Percentiles rank a stretch among this genome's conserved stretches.
Evolutionary conservation across 2,329 filamentous ascomycete genomes (phyloP).

Genomic region (Claviceps fusiformis): DNA sequence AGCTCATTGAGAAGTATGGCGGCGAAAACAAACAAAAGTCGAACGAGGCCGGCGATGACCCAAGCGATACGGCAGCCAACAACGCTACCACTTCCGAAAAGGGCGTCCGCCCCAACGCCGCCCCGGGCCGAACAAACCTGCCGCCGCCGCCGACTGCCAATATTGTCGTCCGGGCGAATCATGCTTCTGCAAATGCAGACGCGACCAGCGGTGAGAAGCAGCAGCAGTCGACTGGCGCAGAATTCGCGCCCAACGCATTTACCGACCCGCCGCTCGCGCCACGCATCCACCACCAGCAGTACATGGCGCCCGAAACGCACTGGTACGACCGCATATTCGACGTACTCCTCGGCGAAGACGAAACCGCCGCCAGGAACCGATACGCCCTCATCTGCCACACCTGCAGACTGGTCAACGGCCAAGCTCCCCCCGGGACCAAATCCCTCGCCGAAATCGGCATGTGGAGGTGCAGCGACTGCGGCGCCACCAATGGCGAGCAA

Average conservation of each 20-base stretch:
- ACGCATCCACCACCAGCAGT: slow-evolving; percentile 4
- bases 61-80: slow-evolving; percentile 4
- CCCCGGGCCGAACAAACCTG: slow-evolving; percentile 29
- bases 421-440: slow-evolving; percentile 77
- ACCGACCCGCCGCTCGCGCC: slow-evolving; percentile 6
- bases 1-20: slow-evolving; percentile 90
- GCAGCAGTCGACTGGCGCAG: slow-evolving; percentile 23
- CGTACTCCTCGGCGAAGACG: slow-evolving; percentile 84
- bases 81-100: background rate
- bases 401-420: slow-evolving; percentile 86
- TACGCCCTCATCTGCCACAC: slow-evolving; percentile 71
- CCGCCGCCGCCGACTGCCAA: slow-evolving; percentile 51
- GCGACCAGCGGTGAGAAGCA: background rate
- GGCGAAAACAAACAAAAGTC: slow-evolving; percentile 35
- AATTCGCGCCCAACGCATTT: slow-evolving; percentile 61
- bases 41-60: slow-evolving; percentile 4
- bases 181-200: slow-evolving; percentile 4
- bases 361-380: slow-evolving; percentile 81
- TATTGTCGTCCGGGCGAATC: slow-evolving; percentile 34
- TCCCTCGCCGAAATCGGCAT: slow-evolving; percentile 64
- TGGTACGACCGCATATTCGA: slow-evolving; percentile 97
- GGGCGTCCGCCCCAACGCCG: slow-evolving; percentile 4
- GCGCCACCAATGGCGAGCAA: slow-evolving; percentile 66
- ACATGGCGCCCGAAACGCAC: slow-evolving; percentile 33
- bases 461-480: slow-evolving; percentile 85